Base-by-base conservation (phyloP, 306 rosid genomes). In the Parietaria judaica region DNA sequence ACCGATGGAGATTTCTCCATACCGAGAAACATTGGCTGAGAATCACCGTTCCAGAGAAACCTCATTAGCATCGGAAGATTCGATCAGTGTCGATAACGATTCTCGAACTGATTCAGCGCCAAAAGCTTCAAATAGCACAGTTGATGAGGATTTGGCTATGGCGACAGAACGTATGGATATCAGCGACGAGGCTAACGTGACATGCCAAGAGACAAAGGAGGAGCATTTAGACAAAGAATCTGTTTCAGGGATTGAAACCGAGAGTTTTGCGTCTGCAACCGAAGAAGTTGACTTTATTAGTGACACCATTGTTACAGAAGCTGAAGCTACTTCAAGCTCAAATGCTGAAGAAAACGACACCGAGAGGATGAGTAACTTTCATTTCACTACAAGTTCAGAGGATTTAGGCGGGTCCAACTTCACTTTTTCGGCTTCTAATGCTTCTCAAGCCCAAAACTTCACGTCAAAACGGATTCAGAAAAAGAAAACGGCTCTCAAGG, bases 1-100 rank as follows among this genome's bases (percentile, higher is more conserved):
- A 36, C 99, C 99, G 0, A 88, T 92, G 96, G 96, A 88, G 35
- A 79, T 82, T 68, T 92, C 99, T 50, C 96, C 96, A 3, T 92
- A 88, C 73, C 83, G 66, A 66, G 99, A 88, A 78, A 84, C 80
- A 37, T 58, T 77, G 67, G 79, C 82, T 66, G 82, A 74, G 67
- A 66, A 66, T 59, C 76, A 4, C 16, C 60, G 51, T 63, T 75
- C 79, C 1, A 78, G 92, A 77, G 88, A 79, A 66, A 82, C 56
- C 78, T 92, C 90, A 31, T 71, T 75, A 72, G 56, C 79, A 48
- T 84, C 96, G 45, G 76, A 68, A 43, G 90, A 79, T 39, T 80
- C 95, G 15, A 59, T 66, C 66, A 72, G 70, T 68, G 55, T 70
- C n/a, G 77, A 56, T 58, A 75, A 58, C 74, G 58, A 56, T 60